These are phyloP conservation scores for Mollisia scopiformis DNA, from an alignment of 2,329 filamentous ascomycete species.

Conservation along the genomic window DNA sequence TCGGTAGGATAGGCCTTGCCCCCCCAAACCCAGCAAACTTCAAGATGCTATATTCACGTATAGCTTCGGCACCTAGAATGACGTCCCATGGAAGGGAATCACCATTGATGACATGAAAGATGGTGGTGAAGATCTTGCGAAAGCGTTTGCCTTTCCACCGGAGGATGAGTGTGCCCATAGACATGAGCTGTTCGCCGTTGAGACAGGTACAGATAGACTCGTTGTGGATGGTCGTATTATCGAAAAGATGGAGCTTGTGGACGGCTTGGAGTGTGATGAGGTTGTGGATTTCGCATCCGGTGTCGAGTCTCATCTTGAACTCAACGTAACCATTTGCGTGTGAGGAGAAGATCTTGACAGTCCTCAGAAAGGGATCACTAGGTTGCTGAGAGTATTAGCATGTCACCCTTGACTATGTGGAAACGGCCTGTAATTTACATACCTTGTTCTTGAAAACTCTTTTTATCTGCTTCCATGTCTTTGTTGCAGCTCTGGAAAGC, in stretches of 20 bases:
- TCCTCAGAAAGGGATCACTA: slow-evolving; percentile 13
- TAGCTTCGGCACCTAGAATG: slow-evolving; percentile 19
- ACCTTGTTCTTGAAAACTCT: slow-evolving; percentile 13
- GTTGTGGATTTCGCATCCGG: slow-evolving; percentile 20
- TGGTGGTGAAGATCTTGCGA: slow-evolving; percentile 20
- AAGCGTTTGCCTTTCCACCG: slow-evolving; percentile 21
- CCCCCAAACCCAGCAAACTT: slow-evolving; percentile 19
- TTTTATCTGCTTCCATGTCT: slow-evolving; percentile 3
- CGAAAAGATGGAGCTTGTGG: slow-evolving; percentile 2
- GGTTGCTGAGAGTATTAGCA: slow-evolving; percentile 8
- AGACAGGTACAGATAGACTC: slow-evolving; percentile 18
- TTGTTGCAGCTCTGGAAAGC: neutral
- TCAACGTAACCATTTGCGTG: slow-evolving; percentile 5
- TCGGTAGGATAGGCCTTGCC: slow-evolving; percentile 4
- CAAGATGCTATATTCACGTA: slow-evolving; percentile 15
- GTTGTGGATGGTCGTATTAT: neutral
- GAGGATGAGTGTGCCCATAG: slow-evolving; percentile 17
- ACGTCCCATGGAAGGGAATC: slow-evolving; percentile 19
- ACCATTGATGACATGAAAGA: slow-evolving; percentile 19
- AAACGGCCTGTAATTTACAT: neutral
- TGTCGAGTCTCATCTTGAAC: slow-evolving; percentile 21
- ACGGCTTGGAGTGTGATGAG: slow-evolving; percentile 15
- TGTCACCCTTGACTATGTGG: neutral
- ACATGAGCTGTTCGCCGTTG: slow-evolving; percentile 14
- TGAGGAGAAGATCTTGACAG: slow-evolving; percentile 15